phyloP scores from a whole-genome alignment of 148 eudicot genomes.

The Amaranthus palmeri region DNA sequence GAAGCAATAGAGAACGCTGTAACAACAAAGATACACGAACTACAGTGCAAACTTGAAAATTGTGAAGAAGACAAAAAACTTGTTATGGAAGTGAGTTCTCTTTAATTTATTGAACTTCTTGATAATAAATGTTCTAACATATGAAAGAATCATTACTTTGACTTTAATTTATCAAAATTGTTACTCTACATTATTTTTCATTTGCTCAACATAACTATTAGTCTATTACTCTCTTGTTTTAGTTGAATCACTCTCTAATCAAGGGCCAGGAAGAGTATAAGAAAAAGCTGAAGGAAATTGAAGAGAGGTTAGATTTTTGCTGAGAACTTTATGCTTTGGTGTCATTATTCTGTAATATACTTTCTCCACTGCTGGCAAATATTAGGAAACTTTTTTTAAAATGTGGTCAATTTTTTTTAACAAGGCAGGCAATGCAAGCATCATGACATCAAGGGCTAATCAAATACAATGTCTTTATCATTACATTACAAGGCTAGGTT shows the following conservation, averaged over 20 bases:
- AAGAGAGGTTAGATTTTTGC: constrained; percentile 55
- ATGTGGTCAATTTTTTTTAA: no score
- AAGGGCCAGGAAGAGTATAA: constrained; percentile 63
- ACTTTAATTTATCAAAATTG: neutral
- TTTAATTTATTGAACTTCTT: neutral
- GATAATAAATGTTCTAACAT: neutral
- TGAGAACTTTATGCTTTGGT: neutral
- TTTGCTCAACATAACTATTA: constrained; percentile 1
- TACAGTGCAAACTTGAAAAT: constrained; percentile 47
- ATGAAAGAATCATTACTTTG: neutral
- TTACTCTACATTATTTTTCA: neutral
- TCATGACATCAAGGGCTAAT: no score
- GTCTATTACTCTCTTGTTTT: constrained; percentile 2
- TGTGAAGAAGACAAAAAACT: constrained; percentile 44
- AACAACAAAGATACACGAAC: constrained; percentile 47
- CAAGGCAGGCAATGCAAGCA: no score
- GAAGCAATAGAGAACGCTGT: constrained; percentile 59
- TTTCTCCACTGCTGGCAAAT: neutral
- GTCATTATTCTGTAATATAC: neutral
- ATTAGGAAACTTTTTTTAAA: no score
- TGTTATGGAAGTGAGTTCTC: constrained; percentile 43
- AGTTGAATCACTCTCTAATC: constrained; percentile 62
- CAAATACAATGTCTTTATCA: no score
- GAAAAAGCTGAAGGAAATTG: constrained; percentile 47
- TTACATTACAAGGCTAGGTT: no score